Base-by-base conservation (phyloP, 1,139 yeast genomes). In the Debaryomyces sp. region DNA sequence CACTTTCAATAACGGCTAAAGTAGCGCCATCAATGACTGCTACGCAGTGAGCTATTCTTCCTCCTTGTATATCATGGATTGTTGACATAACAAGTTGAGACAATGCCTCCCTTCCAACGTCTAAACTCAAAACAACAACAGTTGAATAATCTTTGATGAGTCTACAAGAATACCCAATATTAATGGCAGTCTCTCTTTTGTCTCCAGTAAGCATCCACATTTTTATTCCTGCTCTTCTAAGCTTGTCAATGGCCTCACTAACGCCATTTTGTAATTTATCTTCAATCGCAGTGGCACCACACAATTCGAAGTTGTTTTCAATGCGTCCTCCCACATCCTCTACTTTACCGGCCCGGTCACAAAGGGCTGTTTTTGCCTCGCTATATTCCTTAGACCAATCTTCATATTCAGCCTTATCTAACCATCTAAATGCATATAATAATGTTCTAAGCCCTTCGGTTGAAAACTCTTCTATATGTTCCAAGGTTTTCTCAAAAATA, bases 161-260 rank as follows among this genome's bases (percentile, higher is more conserved):
- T 32, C 92, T 85, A 67, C 99, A 95, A 4, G 98, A 87, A 62
- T 92, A 89, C 0, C 99, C 99, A 66, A 95, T 94, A 61, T 91
- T 94, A 51, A 94, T 91, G 1, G 99, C 99, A 0, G 99, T 95
- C 67, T 95, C 99, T 51, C 97, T 77, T 63, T 94, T 94, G 63
- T 94, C 99, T 46, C 99, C 99, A 0, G 99, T 94, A 50, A 94
- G 75, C 97, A 94, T 94, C 99, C 99, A 94, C 75, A 95, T 71
- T 61, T 87, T 89, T 50, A 94, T 91, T 5, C 96, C 96, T 0
- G 99, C 99, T 52, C 96, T 78, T 58, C 97, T 81, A 36, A 95
- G 77, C 62, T 90, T 91, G 50, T 91, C 97, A 54, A 94, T 92
- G 0, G 98, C 83, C 50, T 91, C 97, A 23, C 97, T 87, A 1